Evolutionary conservation across 2,329 filamentous ascomycete genomes (phyloP).

Genomic region (Colletotrichum ledebouriae): DNA sequence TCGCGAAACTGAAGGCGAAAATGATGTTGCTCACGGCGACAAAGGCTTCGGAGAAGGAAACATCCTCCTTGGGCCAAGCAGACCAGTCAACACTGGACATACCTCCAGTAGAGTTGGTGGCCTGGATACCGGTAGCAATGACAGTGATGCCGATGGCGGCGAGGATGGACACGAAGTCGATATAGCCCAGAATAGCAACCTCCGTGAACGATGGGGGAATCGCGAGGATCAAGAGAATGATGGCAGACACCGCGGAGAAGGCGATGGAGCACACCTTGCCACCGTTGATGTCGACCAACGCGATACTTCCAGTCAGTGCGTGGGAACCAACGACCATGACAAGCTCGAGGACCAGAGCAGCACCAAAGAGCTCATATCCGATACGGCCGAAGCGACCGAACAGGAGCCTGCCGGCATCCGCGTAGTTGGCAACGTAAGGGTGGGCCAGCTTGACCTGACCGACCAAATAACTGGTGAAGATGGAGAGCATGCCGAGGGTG

Average conservation of each 20-base stretch:
- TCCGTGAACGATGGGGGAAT: constrained; percentile 64
- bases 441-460: constrained; percentile 63
- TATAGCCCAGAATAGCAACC: constrained; percentile 63
- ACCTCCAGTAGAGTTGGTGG: constrained; percentile 46
- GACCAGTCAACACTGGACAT: constrained; percentile 59
- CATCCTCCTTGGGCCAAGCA: constrained; percentile 59
- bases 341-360: constrained; percentile 73
- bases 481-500: constrained; percentile 60
- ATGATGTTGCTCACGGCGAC: constrained; percentile 76
- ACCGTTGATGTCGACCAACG: constrained; percentile 73
- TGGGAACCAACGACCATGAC: constrained; percentile 81
- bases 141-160: constrained; percentile 59
- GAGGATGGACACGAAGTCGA: constrained; percentile 74
- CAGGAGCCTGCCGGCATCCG: constrained; percentile 76
- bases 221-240: constrained; percentile 60
- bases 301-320: constrained; percentile 77
- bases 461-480: constrained; percentile 62
- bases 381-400: constrained; percentile 61
- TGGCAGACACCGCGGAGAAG: constrained; percentile 60
- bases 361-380: constrained; percentile 73
- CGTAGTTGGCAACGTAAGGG: constrained; percentile 74
- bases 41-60: constrained; percentile 68
- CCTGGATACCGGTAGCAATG: constrained; percentile 51
- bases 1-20: constrained; percentile 74
- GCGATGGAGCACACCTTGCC: constrained; percentile 63